These are phyloP conservation scores for Jaapia argillacea DNA, from an alignment of 768 basidiomycete genomes.

Conservation along the genomic window DNA sequence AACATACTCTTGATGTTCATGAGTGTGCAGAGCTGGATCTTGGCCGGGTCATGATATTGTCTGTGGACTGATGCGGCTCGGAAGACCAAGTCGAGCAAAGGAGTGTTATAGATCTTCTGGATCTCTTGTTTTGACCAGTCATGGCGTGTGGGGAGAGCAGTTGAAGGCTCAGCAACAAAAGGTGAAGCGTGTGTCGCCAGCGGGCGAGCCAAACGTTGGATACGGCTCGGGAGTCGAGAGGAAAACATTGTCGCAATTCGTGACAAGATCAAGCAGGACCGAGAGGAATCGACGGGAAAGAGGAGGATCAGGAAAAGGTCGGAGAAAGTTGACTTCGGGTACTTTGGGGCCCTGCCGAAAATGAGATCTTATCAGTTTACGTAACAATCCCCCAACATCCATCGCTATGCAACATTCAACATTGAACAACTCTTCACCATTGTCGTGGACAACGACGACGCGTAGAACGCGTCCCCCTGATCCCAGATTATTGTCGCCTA, in stretches of 20 bases:
- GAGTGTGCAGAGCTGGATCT: conserved; percentile 92
- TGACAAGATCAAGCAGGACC: too few relatives aligned
- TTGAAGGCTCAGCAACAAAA: conserved; percentile 3
- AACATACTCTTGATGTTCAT: conserved; percentile 97
- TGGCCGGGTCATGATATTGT: conserved; percentile 75
- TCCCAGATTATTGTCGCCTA: too few relatives aligned
- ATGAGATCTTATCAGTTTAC: too few relatives aligned
- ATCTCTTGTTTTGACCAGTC: conserved; percentile 78
- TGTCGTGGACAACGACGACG: too few relatives aligned
- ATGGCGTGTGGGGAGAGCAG: conserved; percentile 37
- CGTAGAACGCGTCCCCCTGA: too few relatives aligned
- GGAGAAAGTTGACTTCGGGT: too few relatives aligned
- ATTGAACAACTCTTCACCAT: too few relatives aligned
- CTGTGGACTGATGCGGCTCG: conserved; percentile 79
- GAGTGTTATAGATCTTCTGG: conserved; percentile 74
- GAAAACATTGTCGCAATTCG: conserved; percentile 28
- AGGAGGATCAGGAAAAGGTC: too few relatives aligned
- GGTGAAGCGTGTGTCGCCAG: conserved; percentile 53
- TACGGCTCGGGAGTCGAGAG: conserved; percentile 11
- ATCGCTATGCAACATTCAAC: too few relatives aligned
- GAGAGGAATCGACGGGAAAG: too few relatives aligned
- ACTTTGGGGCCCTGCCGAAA: too few relatives aligned
- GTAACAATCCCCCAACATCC: too few relatives aligned
- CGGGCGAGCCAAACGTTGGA: conserved; percentile 22
- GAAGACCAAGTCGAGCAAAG: conserved; percentile 84